Base-by-base conservation (phyloP, 2,329 filamentous ascomycete genomes). In the Hypoxylon sp. region DNA sequence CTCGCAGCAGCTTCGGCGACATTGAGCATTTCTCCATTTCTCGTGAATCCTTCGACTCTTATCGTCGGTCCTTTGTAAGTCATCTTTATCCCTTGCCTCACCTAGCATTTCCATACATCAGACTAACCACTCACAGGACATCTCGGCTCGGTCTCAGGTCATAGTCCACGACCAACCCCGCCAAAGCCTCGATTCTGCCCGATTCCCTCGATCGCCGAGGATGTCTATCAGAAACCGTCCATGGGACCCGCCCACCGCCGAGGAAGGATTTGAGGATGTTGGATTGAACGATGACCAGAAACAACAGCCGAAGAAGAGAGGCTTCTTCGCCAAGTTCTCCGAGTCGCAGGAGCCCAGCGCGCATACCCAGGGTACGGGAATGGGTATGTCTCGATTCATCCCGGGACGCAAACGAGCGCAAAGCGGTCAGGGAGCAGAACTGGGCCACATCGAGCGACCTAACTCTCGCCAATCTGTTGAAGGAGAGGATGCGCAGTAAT, bases 11-110 rank as follows among this genome's bases (percentile, higher is more conserved):
- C 72, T 82, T 92, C 64, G 89, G 89, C 73, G 93, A 97, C 67
- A 94, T 93, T 72, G 95, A 98, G 76, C 93, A 91, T 12, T 98
- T 98, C 77, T 93, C 91, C 68, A 98, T 98, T 77, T 97, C 94
- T 36, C 88, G 95, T 74, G 96, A 98, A 80, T 97, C 94, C 1
- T 98, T 98, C 75, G 96, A 98, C 78, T 97, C 94, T 2, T 98
- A 98, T 80, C 87, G 96, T 68, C 89, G 96, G 74, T 97, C 94
- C 69, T 98, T 98, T 82, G 95, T 97, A 86, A 72, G 91, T 84
- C 16, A 42, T 52, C 8, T 32, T 52, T 24, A n/a, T 32, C 38
- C 26, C 30, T 11, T 49, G 16, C 45, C 22, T 16, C 24, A 14
- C n/a, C n/a, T n/a, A n/a, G n/a, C n/a, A n/a, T 24, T 20, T 36